Percentiles rank a stretch among this genome's conserved stretches.
Evolutionary conservation across 352 stramenopile species (phyloP).

Genomic region (Globisporangium solare): DNA sequence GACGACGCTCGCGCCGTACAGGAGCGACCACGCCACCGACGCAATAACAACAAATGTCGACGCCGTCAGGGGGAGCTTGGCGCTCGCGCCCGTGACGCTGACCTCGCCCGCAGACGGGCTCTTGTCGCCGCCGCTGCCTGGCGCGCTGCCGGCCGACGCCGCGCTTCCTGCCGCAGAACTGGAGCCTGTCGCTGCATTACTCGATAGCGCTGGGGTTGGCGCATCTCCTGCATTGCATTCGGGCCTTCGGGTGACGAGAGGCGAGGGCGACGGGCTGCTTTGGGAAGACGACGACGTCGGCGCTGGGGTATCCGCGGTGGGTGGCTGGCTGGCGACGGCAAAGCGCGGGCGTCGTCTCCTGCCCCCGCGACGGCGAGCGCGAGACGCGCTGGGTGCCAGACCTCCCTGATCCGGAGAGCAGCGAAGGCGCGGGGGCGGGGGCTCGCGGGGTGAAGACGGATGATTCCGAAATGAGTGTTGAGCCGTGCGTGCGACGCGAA

Average conservation of each 20-base stretch:
- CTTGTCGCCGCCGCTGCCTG: not conserved
- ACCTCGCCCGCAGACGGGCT: not conserved
- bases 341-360: not conserved
- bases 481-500: not conserved
- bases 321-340: not conserved
- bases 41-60: not conserved
- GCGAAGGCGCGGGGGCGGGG: not conserved
- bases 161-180: too few species aligned
- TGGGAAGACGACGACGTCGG: not conserved
- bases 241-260: too few species aligned
- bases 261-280: too few species aligned
- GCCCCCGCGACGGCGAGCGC: constrained; percentile 1
- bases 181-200: too few species aligned
- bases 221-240: too few species aligned
- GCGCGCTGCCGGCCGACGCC: not conserved
- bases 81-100: not conserved
- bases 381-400: constrained; percentile 1
- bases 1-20: not conserved
- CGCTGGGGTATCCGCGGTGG: not conserved
- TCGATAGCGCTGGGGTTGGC: too few species aligned
- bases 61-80: not conserved
- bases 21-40: constrained; percentile 2
- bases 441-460: not conserved
- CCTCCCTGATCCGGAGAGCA: not conserved
- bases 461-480: constrained; percentile 9